Evolutionary conservation across 139 green algal genomes (phyloP), one percentile per base, ranked within the genome.

Genomic region (Coccomyxa sp.): DNA sequence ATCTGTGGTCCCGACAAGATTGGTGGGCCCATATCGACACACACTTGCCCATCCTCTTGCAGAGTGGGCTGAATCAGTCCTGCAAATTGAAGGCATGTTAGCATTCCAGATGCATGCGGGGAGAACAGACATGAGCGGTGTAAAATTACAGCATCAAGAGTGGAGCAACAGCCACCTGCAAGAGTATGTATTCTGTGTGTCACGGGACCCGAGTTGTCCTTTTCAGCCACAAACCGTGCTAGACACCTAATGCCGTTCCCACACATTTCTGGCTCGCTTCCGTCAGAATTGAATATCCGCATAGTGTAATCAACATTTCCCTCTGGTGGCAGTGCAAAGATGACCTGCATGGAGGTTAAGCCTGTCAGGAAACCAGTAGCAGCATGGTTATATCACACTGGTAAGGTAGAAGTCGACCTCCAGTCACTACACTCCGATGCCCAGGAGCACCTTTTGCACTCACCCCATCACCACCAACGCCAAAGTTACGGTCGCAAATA

Each of bases 261-360:
- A 89, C 97, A 99, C 97, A 99, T 99, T 90, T 99, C 96, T 10
- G 97, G 97, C 92, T 99, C 97, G 30, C 85, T 95, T 79, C 97
- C 97, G 82, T 99, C 97, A 0, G 86, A 94, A 92, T 99, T 99
- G 92, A 94, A 98, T 80, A 99, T 99, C 76, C 96, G 91, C 97
- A 99, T 99, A 23, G 91, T 91, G 81, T 98, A 95, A 85, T 99
- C 96, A 10, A 88, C 91, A 67, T 87, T 89, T 10, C 83, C 30
- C 0, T 90, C 71, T 11, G 91, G 63, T 0, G 95, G 95, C 78
- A 98, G 82, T 10, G 95, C 94, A 92, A 99, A 99, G 82, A 98
- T 98, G 32, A 98, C 90, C 87, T 94, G 87, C 21, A 84, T 31
- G 63, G 10, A 84, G 31, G 30, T 76, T 1, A 82, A 75, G 12